Base-by-base conservation (phyloP, 345 rosid species). In the Syzygium aqueum region DNA sequence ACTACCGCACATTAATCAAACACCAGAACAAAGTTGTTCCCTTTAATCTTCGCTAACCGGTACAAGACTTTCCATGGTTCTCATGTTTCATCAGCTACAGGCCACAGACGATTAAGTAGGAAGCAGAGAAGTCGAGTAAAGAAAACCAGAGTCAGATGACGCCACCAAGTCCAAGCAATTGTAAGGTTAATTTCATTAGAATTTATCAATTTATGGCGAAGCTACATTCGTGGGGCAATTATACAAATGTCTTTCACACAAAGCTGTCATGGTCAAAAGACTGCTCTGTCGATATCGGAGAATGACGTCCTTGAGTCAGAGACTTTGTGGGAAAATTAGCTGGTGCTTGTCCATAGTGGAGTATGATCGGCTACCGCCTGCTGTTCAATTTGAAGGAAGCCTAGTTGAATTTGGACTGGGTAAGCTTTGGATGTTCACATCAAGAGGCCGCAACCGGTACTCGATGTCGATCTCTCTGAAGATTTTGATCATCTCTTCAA, bases 381-480 rank as follows among this genome's bases (percentile, higher is more conserved):
- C 57, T 28, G 85, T 84, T 40, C 43, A 28, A 13, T 50, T 50
- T 50, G 61, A 51, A 50, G 56, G 86, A 85, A 56, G 77, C 22
- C 67, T 33, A 8, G 65, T 52, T 11, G 30, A 37, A 63, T 67
- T 53, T 43, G 53, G 57, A 30, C 28, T 49, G 3, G 99, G 94
- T 87, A 95, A 82, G 77, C 89, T 77, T 28, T 90, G 93, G 15
- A 95, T 82, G 15, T 92, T 95, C 84, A 96, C 90, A 53, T 96
- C 89, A 54, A 94, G 77, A 11, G 99, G 99, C 65, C 87, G 92
- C 88, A 95, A 87, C 67, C 98, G 93, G 88, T 91, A 93, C 14
- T 95, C 94, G 9, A 95, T 91, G 89, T 95, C 97, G 15, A 94
- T 91, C n/a, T 95, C 98, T 56, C 90, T 90, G 86, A 96, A 95